These are phyloP conservation scores for Cucurbitaria berberidis DNA, from an alignment of 2,329 filamentous ascomycete species.

Conservation along the genomic window DNA sequence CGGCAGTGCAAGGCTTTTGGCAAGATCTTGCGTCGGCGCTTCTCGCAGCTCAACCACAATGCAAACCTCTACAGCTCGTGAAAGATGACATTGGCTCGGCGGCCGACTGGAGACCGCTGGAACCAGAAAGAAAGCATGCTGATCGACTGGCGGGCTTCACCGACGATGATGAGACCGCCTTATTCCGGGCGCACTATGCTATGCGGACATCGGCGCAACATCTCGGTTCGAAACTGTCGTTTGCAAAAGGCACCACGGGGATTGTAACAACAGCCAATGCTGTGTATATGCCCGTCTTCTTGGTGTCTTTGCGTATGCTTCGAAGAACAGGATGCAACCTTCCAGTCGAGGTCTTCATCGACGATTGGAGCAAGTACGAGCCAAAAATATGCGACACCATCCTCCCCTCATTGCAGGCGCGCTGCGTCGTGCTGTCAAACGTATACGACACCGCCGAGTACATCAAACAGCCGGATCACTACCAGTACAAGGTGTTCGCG, in stretches of 20 bases:
- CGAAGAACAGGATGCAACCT: conserved; percentile 58
- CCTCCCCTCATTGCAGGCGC: conserved; percentile 48
- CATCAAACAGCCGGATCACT: conserved; percentile 38
- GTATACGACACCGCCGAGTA: conserved; percentile 19
- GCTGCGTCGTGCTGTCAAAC: conserved; percentile 45
- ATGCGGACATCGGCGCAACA: conserved; percentile 27
- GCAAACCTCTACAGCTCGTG: conserved; percentile 15
- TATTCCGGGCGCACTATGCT: conserved; percentile 25
- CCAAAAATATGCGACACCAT: conserved; percentile 47
- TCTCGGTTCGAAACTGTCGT: conserved; percentile 42
- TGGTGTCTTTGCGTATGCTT: conserved; percentile 60
- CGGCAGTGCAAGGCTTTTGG: conserved; percentile 20
- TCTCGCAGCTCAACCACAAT: conserved; percentile 20
- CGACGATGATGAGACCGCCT: conserved; percentile 21
- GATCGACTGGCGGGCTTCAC: conserved; percentile 23
- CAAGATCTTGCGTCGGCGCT: conserved; percentile 19
- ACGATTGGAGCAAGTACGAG: conserved; percentile 46
- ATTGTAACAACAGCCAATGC: conserved; percentile 60
- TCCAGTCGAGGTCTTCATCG: conserved; percentile 56
- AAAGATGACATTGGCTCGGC: conserved; percentile 8
- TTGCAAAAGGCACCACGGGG: conserved; percentile 52
- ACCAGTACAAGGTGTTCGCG: conserved; percentile 64
- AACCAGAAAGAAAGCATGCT: conserved; percentile 12
- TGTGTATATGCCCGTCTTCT: conserved; percentile 57
- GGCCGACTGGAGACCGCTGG: conserved; percentile 17